These are phyloP conservation scores for Trichophyton rubrum DNA, from an alignment of 2,329 filamentous ascomycete species.

Conservation along the genomic window DNA sequence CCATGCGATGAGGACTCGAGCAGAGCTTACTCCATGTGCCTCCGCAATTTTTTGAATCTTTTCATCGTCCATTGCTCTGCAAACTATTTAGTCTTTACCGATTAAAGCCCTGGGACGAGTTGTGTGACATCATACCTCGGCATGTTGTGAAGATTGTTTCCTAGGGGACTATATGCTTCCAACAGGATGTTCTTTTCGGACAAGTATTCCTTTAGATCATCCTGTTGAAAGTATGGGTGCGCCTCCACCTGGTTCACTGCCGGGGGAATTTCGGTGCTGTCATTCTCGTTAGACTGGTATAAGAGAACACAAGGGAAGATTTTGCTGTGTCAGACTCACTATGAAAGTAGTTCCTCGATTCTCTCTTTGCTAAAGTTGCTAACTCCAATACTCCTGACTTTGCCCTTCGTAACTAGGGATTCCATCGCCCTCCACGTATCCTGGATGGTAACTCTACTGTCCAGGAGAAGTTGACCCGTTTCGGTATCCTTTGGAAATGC, in stretches of 20 bases:
- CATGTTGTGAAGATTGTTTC: slow-evolving; percentile 19
- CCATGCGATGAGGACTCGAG: slow-evolving; percentile 44
- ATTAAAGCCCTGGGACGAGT: not conserved
- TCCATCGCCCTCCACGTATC: slow-evolving; percentile 61
- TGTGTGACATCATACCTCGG: not conserved
- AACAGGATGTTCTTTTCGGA: slow-evolving; percentile 39
- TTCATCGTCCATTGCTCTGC: slow-evolving; percentile 45
- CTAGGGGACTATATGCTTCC: slow-evolving; percentile 38
- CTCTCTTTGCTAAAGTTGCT: slow-evolving; percentile 46
- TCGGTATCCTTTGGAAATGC: not conserved
- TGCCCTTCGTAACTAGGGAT: slow-evolving; percentile 41
- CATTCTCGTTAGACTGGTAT: slow-evolving; percentile 23
- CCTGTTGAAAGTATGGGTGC: slow-evolving; percentile 56
- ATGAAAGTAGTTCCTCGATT: slow-evolving; percentile 41
- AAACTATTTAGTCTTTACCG: not conserved
- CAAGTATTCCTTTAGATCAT: slow-evolving; percentile 41
- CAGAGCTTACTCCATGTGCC: slow-evolving; percentile 45
- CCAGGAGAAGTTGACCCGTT: slow-evolving; percentile 6
- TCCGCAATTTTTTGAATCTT: slow-evolving; percentile 49
- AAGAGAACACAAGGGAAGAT: not conserved
- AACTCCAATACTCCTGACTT: slow-evolving; percentile 46
- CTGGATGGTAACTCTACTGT: slow-evolving; percentile 1
- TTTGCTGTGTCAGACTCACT: not conserved
- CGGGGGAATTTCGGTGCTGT: slow-evolving; percentile 48
- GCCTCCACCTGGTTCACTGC: slow-evolving; percentile 71